These are phyloP conservation scores for Paramecium bursaria DNA, from an alignment of 73 alveolate species.

Conservation along the genomic window DNA sequence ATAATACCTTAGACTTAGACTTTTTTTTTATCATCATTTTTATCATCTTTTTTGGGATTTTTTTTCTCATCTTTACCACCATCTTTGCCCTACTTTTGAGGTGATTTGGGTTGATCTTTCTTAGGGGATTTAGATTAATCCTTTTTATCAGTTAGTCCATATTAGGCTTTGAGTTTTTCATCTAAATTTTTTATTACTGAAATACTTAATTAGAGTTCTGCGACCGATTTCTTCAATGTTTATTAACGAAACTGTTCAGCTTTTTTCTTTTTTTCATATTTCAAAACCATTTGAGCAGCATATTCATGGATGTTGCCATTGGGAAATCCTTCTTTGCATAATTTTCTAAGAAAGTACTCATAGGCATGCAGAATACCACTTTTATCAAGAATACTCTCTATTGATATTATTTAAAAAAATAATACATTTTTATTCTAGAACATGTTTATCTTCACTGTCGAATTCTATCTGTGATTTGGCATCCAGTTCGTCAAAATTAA, in stretches of 20 bases:
- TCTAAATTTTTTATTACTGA: background rate
- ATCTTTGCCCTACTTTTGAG: conserved; percentile 25
- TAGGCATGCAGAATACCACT: conserved; percentile 57
- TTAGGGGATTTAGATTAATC: conserved; percentile 23
- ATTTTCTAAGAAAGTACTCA: conserved; percentile 11
- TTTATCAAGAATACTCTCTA: conserved; percentile 16
- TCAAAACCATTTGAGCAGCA: conserved; percentile 66
- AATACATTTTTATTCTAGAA: conserved; percentile 3
- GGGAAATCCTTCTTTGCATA: conserved; percentile 63
- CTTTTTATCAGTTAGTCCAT: background rate
- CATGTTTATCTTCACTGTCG: conserved; percentile 24
- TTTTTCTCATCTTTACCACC: too few relatives aligned
- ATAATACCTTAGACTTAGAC: conserved; percentile 40
- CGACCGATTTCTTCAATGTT: conserved; percentile 53
- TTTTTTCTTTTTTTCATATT: conserved; percentile 67
- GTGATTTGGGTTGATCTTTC: conserved; percentile 19
- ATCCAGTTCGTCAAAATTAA: too few relatives aligned
- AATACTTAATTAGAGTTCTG: conserved; percentile 58
- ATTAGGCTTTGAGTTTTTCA: background rate
- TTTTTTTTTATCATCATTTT: conserved; percentile 17
- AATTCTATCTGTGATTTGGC: too few relatives aligned
- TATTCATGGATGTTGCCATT: conserved; percentile 67
- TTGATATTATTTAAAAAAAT: background rate
- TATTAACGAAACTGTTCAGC: conserved; percentile 64
- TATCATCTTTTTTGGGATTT: too few relatives aligned